Conservation (phyloP, 345 rosid genomes). For the Syzygium oleosum region DNA sequence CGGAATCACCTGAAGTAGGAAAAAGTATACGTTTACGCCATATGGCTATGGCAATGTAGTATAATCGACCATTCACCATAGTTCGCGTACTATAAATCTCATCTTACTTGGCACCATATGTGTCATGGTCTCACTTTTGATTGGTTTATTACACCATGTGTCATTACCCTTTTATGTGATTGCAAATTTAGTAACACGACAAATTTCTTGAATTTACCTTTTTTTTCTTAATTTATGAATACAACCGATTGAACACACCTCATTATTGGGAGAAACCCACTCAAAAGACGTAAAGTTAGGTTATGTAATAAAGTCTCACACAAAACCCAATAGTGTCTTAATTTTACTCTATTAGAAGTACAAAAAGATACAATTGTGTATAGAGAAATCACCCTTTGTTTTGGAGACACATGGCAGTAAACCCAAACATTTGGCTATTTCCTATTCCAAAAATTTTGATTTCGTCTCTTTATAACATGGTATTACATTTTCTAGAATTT, state of each 20-base stretch:
- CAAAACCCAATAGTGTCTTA: not conserved
- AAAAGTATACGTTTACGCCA: too few species aligned
- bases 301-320: not conserved
- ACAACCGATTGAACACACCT: not conserved
- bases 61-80: not conserved
- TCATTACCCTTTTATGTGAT: not conserved
- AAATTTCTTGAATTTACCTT: not conserved
- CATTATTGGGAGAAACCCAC: not conserved
- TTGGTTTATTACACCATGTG: not conserved
- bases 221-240: not conserved
- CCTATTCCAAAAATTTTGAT: not conserved
- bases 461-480: not conserved
- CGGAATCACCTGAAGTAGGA: not conserved
- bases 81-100: not conserved
- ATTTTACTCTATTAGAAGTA: not conserved
- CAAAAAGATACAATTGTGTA: not conserved
- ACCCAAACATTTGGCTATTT: not conserved
- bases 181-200: not conserved
- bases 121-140: not conserved
- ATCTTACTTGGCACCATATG: not conserved
- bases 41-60: too few species aligned
- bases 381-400: not conserved
- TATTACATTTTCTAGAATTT: not conserved
- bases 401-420: not conserved
- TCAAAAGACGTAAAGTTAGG: not conserved